Evolutionary conservation across 192 early-diverging fungal species (phyloP).

Genomic region (Coemansia guatemalensis): DNA sequence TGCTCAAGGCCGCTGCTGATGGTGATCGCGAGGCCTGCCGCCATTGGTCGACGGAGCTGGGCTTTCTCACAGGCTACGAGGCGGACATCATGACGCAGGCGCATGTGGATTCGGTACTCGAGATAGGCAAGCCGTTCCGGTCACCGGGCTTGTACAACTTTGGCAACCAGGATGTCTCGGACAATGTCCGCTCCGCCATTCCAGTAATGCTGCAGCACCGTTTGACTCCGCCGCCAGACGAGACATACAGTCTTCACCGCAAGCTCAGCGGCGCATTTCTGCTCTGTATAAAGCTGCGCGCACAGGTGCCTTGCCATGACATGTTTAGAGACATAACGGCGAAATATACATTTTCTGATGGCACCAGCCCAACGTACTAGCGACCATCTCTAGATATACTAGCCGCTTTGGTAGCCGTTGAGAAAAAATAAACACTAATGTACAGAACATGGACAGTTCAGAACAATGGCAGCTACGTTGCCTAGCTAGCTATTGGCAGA

Average conservation of each 20-base stretch:
- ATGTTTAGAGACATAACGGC: constrained; percentile 41
- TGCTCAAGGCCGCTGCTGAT: constrained; percentile 70
- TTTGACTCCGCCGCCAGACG: constrained; percentile 96
- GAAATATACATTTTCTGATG: constrained; percentile 41
- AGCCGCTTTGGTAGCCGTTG: neutral
- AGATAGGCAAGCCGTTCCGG: constrained; percentile 83
- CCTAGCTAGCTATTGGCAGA: neutral
- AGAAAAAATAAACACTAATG: constrained; percentile 1
- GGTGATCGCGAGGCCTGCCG: constrained; percentile 73
- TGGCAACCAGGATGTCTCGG: constrained; percentile 77
- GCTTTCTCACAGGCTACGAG: constrained; percentile 93
- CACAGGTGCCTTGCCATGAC: constrained; percentile 53
- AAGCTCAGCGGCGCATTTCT: constrained; percentile 93
- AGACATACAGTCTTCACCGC: constrained; percentile 92
- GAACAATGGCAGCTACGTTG: neutral
- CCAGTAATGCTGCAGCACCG: constrained; percentile 94
- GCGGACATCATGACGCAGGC: constrained; percentile 82
- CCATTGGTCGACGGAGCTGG: constrained; percentile 76
- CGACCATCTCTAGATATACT: neutral
- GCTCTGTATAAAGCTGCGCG: constrained; percentile 80
- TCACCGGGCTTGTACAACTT: constrained; percentile 70
- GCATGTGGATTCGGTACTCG: constrained; percentile 86
- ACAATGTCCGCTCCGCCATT: constrained; percentile 80
- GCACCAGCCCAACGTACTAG: constrained; percentile 19
- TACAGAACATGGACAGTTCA: neutral